Conservation (phyloP, 345 rosid genomes). For the Aquilaria sinensis region DNA sequence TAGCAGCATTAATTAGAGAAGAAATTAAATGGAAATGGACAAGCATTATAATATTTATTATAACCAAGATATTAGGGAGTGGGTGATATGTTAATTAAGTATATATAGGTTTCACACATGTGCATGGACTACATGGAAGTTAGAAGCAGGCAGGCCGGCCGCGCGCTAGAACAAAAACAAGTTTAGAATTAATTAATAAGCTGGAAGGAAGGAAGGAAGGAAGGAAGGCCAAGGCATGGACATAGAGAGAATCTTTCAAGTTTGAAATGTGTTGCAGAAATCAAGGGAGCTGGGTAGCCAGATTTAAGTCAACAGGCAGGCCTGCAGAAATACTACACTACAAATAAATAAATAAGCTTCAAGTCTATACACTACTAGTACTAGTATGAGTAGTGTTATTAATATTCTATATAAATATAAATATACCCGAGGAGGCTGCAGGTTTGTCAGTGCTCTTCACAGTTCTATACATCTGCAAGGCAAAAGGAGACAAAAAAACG, state of each 20-base stretch:
- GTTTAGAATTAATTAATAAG: no score
- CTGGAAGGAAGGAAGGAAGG: neutral
- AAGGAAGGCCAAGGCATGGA: neutral
- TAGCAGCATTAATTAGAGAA: neutral
- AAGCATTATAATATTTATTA: no score
- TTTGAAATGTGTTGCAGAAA: constrained; percentile 4
- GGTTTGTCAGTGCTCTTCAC: constrained; percentile 51
- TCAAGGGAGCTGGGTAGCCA: neutral
- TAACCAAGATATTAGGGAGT: no score
- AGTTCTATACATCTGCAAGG: constrained; percentile 55
- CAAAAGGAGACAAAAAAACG: constrained; percentile 14
- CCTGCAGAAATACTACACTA: neutral
- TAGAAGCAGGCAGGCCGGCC: no score
- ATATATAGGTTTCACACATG: no score
- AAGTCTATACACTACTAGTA: neutral
- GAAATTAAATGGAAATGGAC: neutral
- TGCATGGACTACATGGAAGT: no score
- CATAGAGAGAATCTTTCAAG: neutral
- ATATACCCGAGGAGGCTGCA: constrained; percentile 39
- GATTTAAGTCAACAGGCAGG: neutral
- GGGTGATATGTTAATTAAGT: no score
- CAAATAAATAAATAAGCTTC: neutral
- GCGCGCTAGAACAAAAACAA: no score
- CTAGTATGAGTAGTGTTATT: no score
- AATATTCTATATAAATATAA: no score